Base-by-base conservation (phyloP, 257 asterid genomes). In the Solanum arcanum region DNA sequence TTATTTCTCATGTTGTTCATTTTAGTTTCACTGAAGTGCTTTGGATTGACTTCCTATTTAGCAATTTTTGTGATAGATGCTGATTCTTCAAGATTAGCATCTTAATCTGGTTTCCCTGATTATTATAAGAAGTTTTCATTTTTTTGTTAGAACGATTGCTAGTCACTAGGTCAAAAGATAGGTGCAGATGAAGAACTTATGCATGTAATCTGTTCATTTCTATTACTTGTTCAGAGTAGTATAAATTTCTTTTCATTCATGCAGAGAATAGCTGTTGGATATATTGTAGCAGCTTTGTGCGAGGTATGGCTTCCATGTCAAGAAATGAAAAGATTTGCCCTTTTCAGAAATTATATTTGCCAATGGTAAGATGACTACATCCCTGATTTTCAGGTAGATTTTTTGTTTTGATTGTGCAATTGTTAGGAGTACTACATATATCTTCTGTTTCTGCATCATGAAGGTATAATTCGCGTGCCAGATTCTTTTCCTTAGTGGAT, bases 191-290 rank as follows among this genome's bases (percentile, higher is more conserved):
- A 81, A 47, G 69, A 81, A 81, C 85, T 29, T 49, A 81, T 47
- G 85, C 85, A 49, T 49, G 69, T 81, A 49, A 81, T 21, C 46
- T 47, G 46, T 49, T 46, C 66, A 16, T 81, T 18, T 81, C 69
- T 29, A 18, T 49, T 81, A 15, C 42, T 78, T 47, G 10, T 78
- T 46, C 27, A 46, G 84, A 78, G 5, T 27, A 16, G 31, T n/a
- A 41, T 66, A 84, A 21, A 23, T 41, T 84, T 66, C 41, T 66
- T 70, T 39, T 62, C 87, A 41, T 73, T 86, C 27, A 62, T 88
- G 59, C 92, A 96, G 98, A 95, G 99, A 91, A 96, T 96, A 91
- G 96, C 99, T 86, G 85, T 95, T 87, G 97, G 98, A 91, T 94
- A 94, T 89, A 83, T 90, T 85, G 93, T 90, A 70, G 98, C 97